These are phyloP conservation scores for Serendipita vermifera DNA, from an alignment of 768 basidiomycete species.

Conservation along the genomic window DNA sequence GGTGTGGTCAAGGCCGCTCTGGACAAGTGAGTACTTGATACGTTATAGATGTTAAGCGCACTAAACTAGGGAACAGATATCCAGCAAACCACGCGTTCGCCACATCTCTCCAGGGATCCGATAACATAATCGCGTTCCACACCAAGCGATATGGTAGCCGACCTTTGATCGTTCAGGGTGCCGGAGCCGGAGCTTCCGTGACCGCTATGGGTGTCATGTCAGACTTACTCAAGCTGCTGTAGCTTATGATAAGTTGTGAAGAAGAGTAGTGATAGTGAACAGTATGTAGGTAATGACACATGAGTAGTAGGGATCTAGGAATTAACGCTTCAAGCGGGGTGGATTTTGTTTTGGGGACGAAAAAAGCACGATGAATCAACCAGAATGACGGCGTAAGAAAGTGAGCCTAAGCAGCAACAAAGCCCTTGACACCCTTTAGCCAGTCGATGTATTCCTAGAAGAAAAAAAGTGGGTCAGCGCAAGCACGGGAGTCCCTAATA, in stretches of 20 bases:
- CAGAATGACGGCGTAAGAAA: not conserved
- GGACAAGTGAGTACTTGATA: conserved; percentile 49
- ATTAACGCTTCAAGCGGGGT: too few species aligned
- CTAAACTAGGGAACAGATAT: conserved; percentile 48
- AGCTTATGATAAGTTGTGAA: too few species aligned
- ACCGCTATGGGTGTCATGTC: conserved; percentile 97
- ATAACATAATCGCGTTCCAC: conserved; percentile 97
- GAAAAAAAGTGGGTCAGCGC: not conserved
- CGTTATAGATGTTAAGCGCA: not conserved
- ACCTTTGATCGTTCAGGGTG: conserved; percentile 88
- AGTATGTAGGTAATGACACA: too few species aligned
- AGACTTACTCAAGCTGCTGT: conserved; percentile 47
- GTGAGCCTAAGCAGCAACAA: not conserved
- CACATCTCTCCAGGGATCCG: conserved; percentile 87
- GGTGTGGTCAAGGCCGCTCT: conserved; percentile 75
- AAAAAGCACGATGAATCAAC: too few species aligned
- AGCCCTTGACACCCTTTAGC: not conserved
- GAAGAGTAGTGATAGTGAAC: too few species aligned
- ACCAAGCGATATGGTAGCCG: conserved; percentile 80
- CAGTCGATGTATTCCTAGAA: not conserved
- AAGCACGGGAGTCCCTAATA: not conserved
- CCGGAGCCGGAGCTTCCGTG: conserved; percentile 94
- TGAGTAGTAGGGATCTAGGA: too few species aligned
- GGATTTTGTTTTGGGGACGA: too few species aligned
- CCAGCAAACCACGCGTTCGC: conserved; percentile 84